Evolutionary conservation across 2,329 filamentous ascomycete species (phyloP).

Genomic region (Hypomyces rosellus): DNA sequence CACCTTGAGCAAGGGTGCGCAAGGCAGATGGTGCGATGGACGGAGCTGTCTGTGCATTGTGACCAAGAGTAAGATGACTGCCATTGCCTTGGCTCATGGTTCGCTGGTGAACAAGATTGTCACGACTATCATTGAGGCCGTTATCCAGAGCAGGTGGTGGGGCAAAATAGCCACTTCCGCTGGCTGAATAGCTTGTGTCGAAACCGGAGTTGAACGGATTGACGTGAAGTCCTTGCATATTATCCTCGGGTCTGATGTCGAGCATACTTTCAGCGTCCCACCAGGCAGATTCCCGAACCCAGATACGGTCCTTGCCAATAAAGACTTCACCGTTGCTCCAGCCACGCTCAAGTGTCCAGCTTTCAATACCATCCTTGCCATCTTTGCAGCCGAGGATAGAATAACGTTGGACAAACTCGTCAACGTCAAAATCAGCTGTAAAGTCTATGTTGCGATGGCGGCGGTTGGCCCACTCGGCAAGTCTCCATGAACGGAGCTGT

Average conservation of each 20-base stretch:
- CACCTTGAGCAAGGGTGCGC: conserved; percentile 57
- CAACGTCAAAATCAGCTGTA: conserved; percentile 90
- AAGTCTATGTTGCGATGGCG: conserved; percentile 89
- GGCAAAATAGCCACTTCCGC: conserved; percentile 61
- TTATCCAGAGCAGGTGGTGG: conserved; percentile 53
- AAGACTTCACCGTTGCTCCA: conserved; percentile 98
- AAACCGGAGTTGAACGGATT: conserved; percentile 44
- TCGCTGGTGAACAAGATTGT: conserved; percentile 61
- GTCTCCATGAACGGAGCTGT: conserved; percentile 85
- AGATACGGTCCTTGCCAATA: conserved; percentile 83
- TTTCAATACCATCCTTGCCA: conserved; percentile 87
- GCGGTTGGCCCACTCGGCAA: conserved; percentile 95
- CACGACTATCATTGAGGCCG: conserved; percentile 61
- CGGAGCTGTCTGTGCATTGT: conserved; percentile 37
- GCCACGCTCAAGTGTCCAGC: conserved; percentile 86
- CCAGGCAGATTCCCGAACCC: conserved; percentile 92
- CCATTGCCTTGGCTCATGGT: conserved; percentile 50
- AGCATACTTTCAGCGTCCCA: conserved; percentile 98
- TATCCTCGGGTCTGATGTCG: conserved; percentile 68
- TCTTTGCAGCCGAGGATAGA: conserved; percentile 77
- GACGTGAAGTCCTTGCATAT: conserved; percentile 34
- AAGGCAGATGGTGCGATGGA: conserved; percentile 56
- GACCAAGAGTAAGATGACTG: conserved; percentile 47
- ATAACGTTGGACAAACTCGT: conserved; percentile 86
- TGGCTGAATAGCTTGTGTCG: conserved; percentile 66